A percentile compares a stretch with the other conserved stretches of the same genome.
Conservation (phyloP, 768 basidiomycete species). For the Phylloporus arenicola region DNA sequence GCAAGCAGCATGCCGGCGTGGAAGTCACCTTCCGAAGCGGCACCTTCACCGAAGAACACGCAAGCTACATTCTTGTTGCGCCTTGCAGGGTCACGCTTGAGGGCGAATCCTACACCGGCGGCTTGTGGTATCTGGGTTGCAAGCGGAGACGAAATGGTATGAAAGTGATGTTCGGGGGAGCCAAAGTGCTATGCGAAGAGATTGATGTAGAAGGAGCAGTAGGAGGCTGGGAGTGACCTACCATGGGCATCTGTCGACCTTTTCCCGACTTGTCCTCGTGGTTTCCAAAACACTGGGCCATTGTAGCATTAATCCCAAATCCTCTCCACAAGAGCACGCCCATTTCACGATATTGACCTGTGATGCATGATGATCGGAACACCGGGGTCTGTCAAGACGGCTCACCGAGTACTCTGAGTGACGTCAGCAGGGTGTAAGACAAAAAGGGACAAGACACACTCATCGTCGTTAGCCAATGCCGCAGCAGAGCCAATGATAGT, state of each 20-base stretch:
- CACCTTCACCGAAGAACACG: conserved; percentile 92
- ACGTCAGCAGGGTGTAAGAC: conserved; percentile 7
- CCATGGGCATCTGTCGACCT: conserved; percentile 92
- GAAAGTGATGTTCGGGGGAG: conserved; percentile 78
- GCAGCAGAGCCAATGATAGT: conserved; percentile 87
- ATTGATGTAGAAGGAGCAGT: not conserved
- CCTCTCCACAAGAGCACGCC: conserved; percentile 88
- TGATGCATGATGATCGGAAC: conserved; percentile 1
- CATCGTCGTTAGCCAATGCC: conserved; percentile 74
- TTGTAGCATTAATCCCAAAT: conserved; percentile 70
- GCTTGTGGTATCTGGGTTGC: conserved; percentile 95
- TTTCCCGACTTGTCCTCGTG: conserved; percentile 74
- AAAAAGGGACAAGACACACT: conserved; percentile 46
- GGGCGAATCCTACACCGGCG: conserved; percentile 86
- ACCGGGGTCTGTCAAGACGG: not conserved
- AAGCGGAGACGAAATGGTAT: conserved; percentile 89
- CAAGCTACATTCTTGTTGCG: conserved; percentile 72
- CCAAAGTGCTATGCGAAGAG: conserved; percentile 68
- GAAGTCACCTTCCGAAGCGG: conserved; percentile 92
- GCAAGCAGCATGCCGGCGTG: conserved; percentile 85
- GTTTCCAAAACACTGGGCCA: conserved; percentile 92
- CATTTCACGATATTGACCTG: conserved; percentile 90
- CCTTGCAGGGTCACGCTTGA: conserved; percentile 69
- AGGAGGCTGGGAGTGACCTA: conserved; percentile 30
- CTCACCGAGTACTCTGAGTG: conserved; percentile 65